These are phyloP conservation scores for Aspergillus terreus DNA, from an alignment of 2,329 filamentous ascomycete genomes.

Conservation along the genomic window DNA sequence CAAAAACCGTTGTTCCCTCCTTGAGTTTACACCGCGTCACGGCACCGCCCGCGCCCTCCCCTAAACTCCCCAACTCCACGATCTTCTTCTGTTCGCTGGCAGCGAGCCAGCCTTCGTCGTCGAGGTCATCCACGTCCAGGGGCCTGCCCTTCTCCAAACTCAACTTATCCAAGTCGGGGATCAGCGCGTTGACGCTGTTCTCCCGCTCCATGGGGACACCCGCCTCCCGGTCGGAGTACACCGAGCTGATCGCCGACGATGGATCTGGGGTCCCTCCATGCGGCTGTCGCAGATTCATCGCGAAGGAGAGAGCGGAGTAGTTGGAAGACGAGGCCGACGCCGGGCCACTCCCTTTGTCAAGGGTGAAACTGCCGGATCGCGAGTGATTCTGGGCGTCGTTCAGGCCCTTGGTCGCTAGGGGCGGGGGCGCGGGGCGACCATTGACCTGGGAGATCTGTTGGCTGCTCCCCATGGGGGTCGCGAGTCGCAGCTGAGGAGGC, in stretches of 20 bases:
- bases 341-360: conserved; percentile 74
- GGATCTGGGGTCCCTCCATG: conserved; percentile 71
- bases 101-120: conserved; percentile 92
- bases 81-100: conserved; percentile 87
- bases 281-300: conserved; percentile 63
- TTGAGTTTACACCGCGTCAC: conserved; percentile 88
- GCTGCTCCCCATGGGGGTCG: conserved; percentile 77
- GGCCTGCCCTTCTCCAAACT: conserved; percentile 77
- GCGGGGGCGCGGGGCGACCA: conserved; percentile 53
- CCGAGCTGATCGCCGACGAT: conserved; percentile 79
- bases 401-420: conserved; percentile 65
- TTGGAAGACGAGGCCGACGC: conserved; percentile 84
- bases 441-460: conserved; percentile 66
- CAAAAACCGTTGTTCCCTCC: conserved; percentile 90
- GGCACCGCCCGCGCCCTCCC: conserved; percentile 92
- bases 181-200: conserved; percentile 70
- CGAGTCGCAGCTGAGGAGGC: conserved; percentile 76
- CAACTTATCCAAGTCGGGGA: conserved; percentile 74
- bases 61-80: conserved; percentile 80
- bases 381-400: conserved; percentile 80
- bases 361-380: conserved; percentile 76
- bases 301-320: conserved; percentile 78
- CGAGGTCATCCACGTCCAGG: conserved; percentile 87
- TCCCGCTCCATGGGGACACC: conserved; percentile 77
- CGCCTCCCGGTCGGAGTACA: conserved; percentile 76